phyloP scores from a whole-genome alignment of 305 asterid species.

The Euphrasia arctica region DNA sequence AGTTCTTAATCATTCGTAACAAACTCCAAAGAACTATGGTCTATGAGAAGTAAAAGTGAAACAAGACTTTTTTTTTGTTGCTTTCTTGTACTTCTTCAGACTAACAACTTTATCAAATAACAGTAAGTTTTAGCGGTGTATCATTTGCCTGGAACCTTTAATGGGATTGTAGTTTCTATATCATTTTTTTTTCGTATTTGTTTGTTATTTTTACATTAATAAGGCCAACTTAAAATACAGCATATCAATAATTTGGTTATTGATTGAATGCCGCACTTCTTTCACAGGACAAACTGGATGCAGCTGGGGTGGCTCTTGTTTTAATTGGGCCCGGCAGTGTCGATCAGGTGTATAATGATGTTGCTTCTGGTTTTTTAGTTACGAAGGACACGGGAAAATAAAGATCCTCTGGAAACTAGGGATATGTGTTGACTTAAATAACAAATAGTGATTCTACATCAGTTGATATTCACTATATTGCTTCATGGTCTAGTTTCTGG shows the following conservation, averaged over 20 bases:
- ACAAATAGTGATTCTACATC: neutral
- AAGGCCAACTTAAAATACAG: neutral
- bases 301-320: slow-evolving; percentile 83
- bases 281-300: slow-evolving; percentile 85
- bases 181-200: neutral
- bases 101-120: slow-evolving; percentile 4
- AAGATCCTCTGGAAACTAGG: slow-evolving; percentile 10
- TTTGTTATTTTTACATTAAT: neutral
- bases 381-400: slow-evolving; percentile 3
- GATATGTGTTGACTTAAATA: neutral
- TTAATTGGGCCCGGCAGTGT: slow-evolving; percentile 93
- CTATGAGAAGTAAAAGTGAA: slow-evolving; percentile 1
- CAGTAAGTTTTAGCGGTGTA: neutral
- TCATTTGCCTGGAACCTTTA: neutral
- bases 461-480: neutral
- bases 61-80: neutral
- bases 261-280: slow-evolving; percentile 26
- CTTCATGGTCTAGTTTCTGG: neutral
- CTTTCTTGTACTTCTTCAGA: neutral
- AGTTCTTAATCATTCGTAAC: neutral
- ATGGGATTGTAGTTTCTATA: neutral
- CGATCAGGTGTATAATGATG: slow-evolving; percentile 60
- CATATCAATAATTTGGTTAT: slow-evolving; percentile 13
- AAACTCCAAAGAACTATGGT: neutral
- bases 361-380: slow-evolving; percentile 8